Evolutionary conservation across 1,284 basidiomycete species (phyloP).

Genomic region (Ceratobasidium sp.): DNA sequence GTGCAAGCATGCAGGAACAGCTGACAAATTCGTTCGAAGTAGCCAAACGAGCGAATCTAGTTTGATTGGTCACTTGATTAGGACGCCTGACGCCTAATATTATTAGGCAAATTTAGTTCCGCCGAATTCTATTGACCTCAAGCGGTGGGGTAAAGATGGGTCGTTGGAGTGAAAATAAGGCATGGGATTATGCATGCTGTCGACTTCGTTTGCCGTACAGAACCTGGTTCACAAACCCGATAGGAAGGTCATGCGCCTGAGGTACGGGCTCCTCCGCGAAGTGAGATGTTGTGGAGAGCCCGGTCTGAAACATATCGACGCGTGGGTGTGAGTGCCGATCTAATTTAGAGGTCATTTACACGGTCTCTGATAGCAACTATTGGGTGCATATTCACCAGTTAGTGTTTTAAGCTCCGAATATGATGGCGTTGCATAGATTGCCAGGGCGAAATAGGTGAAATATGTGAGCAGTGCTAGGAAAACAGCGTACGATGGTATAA

Average conservation of each 20-base stretch:
- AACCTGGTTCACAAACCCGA: conserved; percentile 78
- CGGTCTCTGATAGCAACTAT: conserved; percentile 46
- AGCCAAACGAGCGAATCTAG: too few species aligned
- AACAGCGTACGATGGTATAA: conserved; percentile 82
- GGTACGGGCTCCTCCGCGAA: conserved; percentile 60
- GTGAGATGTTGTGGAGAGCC: conserved; percentile 54
- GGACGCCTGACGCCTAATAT: too few species aligned
- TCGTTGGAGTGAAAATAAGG: neutral
- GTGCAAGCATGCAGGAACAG: too few species aligned
- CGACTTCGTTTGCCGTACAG: conserved; percentile 55
- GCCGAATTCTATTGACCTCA: conserved; percentile 30
- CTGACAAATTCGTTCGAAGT: too few species aligned
- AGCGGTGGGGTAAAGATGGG: conserved; percentile 2
- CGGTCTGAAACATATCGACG: conserved; percentile 50
- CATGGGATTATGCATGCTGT: neutral
- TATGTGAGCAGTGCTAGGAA: conserved; percentile 78
- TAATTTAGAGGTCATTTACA: neutral
- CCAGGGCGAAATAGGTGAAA: conserved; percentile 77
- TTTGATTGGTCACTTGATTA: too few species aligned
- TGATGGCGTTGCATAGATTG: conserved; percentile 71
- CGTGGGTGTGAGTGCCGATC: conserved; percentile 32
- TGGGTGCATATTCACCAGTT: conserved; percentile 58
- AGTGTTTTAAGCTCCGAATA: conserved; percentile 71
- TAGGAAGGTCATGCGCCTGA: conserved; percentile 80
- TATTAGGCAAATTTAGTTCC: conserved; percentile 29